phyloP scores from a whole-genome alignment of 2,329 filamentous ascomycete genomes.

The Colletotrichum tropicale region DNA sequence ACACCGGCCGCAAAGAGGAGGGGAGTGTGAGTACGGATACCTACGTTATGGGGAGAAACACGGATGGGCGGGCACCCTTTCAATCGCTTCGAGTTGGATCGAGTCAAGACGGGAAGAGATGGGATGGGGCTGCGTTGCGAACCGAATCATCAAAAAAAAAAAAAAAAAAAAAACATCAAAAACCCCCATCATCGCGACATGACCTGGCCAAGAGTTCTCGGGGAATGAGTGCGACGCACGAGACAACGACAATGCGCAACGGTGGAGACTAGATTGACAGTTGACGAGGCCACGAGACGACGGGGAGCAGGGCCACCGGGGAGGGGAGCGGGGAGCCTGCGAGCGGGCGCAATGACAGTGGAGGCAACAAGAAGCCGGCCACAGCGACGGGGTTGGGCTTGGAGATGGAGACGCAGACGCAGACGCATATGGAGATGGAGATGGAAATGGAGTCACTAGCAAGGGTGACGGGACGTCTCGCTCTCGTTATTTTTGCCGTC shows the following conservation, averaged over 20 bases:
- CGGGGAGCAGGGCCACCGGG: background rate
- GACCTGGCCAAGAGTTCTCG: constrained; percentile 5
- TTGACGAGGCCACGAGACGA: background rate
- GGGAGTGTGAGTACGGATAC: background rate
- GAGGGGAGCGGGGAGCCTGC: background rate
- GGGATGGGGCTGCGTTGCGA: background rate
- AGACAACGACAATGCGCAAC: background rate
- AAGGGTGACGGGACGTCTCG: background rate
- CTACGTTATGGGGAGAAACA: background rate
- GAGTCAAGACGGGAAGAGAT: background rate
- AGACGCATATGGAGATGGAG: background rate
- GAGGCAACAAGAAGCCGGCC: background rate
- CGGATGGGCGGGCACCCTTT: background rate
- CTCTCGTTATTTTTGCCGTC: background rate
- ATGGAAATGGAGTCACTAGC: background rate
- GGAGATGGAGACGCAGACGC: background rate
- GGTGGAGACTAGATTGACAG: background rate
- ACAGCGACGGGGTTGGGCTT: background rate
- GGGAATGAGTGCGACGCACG: constrained; percentile 1
- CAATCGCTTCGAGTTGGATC: background rate
- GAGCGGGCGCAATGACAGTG: background rate
- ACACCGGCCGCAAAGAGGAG: background rate
- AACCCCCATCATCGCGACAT: background rate
- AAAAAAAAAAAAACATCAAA: background rate
- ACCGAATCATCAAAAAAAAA: too few relatives aligned